These are phyloP conservation scores for Phytophthora nicotianae DNA, from an alignment of 352 stramenopile genomes.

Conservation along the genomic window DNA sequence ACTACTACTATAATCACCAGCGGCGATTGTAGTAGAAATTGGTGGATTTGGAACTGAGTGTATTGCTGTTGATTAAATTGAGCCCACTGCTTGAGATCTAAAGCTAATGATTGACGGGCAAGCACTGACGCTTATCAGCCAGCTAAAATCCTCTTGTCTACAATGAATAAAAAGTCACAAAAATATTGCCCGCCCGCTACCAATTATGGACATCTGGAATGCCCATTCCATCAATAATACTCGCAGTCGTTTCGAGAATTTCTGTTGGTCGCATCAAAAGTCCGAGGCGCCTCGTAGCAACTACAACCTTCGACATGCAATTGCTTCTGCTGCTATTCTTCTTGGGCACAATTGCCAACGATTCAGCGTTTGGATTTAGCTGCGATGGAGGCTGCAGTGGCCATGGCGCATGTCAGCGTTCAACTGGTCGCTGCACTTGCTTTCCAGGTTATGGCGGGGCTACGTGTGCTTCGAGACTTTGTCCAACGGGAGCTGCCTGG, in stretches of 20 bases:
- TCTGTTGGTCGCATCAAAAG: not conserved
- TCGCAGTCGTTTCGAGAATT: not conserved
- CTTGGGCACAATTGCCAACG: not conserved
- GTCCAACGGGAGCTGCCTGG: slow-evolving; percentile 60
- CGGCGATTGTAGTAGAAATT: too few relatives aligned
- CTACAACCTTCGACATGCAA: not conserved
- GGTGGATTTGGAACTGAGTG: too few relatives aligned
- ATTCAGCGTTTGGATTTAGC: slow-evolving; percentile 32
- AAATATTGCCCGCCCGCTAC: too few relatives aligned
- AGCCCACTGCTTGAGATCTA: too few relatives aligned
- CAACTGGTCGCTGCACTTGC: slow-evolving; percentile 78
- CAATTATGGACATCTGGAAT: not conserved
- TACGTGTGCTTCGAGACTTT: slow-evolving; percentile 59
- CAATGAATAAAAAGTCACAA: too few relatives aligned
- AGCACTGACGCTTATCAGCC: too few relatives aligned
- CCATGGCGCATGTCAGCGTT: slow-evolving; percentile 55
- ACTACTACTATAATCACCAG: too few relatives aligned
- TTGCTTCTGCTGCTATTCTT: slow-evolving; percentile 10
- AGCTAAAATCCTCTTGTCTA: too few relatives aligned
- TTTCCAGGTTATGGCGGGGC: slow-evolving; percentile 78
- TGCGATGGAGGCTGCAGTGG: slow-evolving; percentile 89
- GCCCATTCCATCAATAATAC: too few relatives aligned
- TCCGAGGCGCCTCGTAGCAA: too few relatives aligned
- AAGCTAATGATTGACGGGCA: too few relatives aligned
- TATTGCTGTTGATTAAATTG: too few relatives aligned